Evolutionary conservation across 768 basidiomycete genomes (phyloP), one percentile per base, ranked within the genome.

Genomic region (Cystobasidium ongulense): DNA sequence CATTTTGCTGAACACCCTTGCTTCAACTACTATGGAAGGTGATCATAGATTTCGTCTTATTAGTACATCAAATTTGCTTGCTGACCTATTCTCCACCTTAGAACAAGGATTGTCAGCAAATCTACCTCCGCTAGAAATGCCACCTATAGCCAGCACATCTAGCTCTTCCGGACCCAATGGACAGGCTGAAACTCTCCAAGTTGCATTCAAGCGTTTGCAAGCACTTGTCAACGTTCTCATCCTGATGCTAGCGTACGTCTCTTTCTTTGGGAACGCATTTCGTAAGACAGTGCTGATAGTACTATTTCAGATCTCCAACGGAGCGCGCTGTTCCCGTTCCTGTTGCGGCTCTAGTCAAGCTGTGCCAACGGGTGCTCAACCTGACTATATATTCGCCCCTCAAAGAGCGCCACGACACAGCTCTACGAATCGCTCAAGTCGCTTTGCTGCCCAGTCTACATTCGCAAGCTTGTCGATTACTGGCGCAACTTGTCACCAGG

Each of bases 291-390:
- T 39, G 36, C 50, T 54, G 11, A 27, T 4, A 17, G 17, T 29
- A 27, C 43, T 23, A 4, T 8, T 23, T 5, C 39, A 74, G 73
- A 11, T n/a, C 71, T 17, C 27, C 73, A 4, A 66, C 73, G 18
- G 73, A 74, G 41, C 25, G 73, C 17, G 63, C 73, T 21, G 73
- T 74, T 11, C 65, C 73, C 13, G 50, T 74, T 23, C 73, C 73
- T 29, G n/a, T 74, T 7, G 63, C 33, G 3, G 15, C 50, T 10
- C 29, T 74, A 1, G 50, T 74, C 25, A 33, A 35, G 23, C 70
- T 74, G 8, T 36, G 39, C 36, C 53, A 74, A 18, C 38, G 65
- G 4, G 25, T 74, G 15, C 25, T 74, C 10, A 10, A 29, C 27
- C 50, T 74, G 25, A 71, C 65, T 1, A 29, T 52, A 5, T 39